Evolutionary conservation across 345 rosid genomes (phyloP).

Genomic region (Citrus medica): DNA sequence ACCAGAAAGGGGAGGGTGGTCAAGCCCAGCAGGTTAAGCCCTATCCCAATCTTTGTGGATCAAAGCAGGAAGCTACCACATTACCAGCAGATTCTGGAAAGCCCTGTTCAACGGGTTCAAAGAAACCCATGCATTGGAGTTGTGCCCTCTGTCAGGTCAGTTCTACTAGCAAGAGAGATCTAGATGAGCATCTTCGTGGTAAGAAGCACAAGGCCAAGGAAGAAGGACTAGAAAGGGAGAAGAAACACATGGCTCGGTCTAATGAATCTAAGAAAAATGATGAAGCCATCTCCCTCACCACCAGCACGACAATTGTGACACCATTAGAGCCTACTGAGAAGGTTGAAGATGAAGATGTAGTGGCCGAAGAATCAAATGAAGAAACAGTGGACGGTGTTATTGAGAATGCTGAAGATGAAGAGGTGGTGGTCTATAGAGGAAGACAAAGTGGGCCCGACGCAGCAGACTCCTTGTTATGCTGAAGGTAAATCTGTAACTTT

Average conservation of each 20-base stretch:
- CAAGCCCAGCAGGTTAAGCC: too few species aligned
- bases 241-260: conserved; percentile 35
- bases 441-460: too few species aligned
- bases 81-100: neutral
- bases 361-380: neutral
- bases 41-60: too few species aligned
- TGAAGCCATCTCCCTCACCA: neutral
- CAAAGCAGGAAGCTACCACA: neutral
- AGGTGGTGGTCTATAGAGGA: too few species aligned
- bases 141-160: conserved; percentile 41
- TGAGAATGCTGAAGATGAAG: neutral
- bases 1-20: neutral
- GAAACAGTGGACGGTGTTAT: neutral
- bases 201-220: neutral
- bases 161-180: conserved; percentile 19
- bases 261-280: conserved; percentile 14
- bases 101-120: conserved; percentile 10
- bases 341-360: neutral
- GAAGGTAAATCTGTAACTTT: too few species aligned
- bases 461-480: too few species aligned
- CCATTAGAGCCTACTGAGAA: neutral
- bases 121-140: conserved; percentile 39
- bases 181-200: neutral
- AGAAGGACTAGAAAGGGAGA: conserved; percentile 25
- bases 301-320: neutral